Base-by-base conservation (phyloP, 345 rosid species). In the Jatropha curcas region DNA sequence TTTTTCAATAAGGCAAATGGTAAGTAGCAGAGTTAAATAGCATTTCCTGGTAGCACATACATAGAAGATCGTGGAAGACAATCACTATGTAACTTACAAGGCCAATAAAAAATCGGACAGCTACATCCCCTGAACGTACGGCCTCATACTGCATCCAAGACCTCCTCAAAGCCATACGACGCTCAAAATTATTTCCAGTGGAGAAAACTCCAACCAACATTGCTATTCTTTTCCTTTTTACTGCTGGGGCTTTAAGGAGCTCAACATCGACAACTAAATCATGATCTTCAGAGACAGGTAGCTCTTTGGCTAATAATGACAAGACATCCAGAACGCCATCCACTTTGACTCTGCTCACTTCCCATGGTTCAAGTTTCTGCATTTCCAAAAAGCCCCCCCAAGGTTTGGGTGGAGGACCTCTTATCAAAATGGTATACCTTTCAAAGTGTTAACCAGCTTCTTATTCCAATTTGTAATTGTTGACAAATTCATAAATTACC, bases 131-230 rank as follows among this genome's bases (percentile, higher is more conserved):
- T 1, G 88, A 86, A 37, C 90, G 84, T 65, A 90, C 90, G 70
- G 82, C 89, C 30, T 84, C 86, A 50, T 88, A 94, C 62, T 89
- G 97, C 96, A 89, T 92, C 98, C 97, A 94, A 66, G 97, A 81
- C 81, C 93, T 90, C 83, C 98, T 86, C 71, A 94, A 45, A 20
- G 97, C 97, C 98, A 94, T 90, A 16, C 98, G 86, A 16, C 97
- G 88, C 80, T 90, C 87, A 35, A 94, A 90, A 71, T 94, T 94
- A 77, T 94, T 94, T 74, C 94, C 97, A 24, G 89, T 87, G 60
- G 98, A 92, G 88, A 90, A 94, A 81, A 92, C 84, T 67, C 96
- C 98, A 7, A 94, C 81, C 79, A 92, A 66, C 84, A 94, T 80
- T 17, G 84, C 60, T 65, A 89, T 76, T 80, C 83, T 84, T 83